Evolutionary conservation across 148 eudicot species (phyloP).

Genomic region (Persicaria tinctoria): DNA sequence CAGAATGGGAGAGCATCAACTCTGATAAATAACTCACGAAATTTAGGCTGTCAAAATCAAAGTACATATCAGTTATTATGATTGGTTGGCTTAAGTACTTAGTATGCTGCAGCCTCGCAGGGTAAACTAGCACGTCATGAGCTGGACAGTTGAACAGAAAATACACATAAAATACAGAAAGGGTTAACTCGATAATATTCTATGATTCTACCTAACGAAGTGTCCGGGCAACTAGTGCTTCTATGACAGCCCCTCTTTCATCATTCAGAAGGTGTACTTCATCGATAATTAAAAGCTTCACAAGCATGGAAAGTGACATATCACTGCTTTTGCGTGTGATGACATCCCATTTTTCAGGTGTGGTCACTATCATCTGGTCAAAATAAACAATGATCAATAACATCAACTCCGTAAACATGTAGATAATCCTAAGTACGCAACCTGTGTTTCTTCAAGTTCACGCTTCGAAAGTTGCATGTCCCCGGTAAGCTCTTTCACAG

Average conservation of each 20-base stretch:
- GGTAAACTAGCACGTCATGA: neutral
- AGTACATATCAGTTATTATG: too few relatives aligned
- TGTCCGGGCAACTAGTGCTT: conserved; percentile 97
- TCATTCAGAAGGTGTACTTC: conserved; percentile 98
- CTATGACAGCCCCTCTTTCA: conserved; percentile 97
- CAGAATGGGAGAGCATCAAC: neutral
- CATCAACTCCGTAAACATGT: neutral
- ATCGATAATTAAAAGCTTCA: conserved; percentile 91
- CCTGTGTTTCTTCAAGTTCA: conserved; percentile 98
- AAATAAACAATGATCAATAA: neutral
- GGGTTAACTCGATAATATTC: too few relatives aligned
- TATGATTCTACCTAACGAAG: conserved; percentile 92
- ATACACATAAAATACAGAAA: too few relatives aligned
- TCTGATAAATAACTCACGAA: neutral
- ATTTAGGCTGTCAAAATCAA: too few relatives aligned
- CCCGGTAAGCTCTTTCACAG: conserved; percentile 96
- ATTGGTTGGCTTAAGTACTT: too few relatives aligned
- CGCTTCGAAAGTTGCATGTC: conserved; percentile 94
- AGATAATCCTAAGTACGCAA: conserved; percentile 14
- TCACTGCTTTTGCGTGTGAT: conserved; percentile 99
- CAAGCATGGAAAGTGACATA: conserved; percentile 95
- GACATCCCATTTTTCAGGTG: conserved; percentile 99
- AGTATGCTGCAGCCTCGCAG: too few relatives aligned
- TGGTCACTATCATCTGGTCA: conserved; percentile 91
- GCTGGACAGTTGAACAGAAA: neutral